Evolutionary conservation across 495 filamentous ascomycete species (phyloP).

Genomic region (Lentithecium fluviatile): DNA sequence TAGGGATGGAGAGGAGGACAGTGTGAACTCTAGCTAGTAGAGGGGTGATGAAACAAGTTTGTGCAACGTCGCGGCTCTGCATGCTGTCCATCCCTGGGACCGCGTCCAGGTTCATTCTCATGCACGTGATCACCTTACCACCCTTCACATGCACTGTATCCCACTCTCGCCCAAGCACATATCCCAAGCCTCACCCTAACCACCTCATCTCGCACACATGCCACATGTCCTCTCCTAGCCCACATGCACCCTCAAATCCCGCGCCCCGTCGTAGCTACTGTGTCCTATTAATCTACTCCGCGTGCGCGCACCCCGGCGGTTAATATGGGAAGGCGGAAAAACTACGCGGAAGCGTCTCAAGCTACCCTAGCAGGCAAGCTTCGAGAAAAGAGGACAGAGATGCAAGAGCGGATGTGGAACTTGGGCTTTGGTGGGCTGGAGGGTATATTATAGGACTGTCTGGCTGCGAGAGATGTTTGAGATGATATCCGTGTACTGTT

Average conservation of each 20-base stretch:
- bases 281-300: slow-evolving; percentile 31
- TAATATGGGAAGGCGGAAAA: slow-evolving; percentile 33
- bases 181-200: neutral
- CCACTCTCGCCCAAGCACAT: neutral
- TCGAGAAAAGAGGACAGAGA: slow-evolving; percentile 15
- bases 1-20: no score
- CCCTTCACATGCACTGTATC: neutral
- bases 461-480: neutral
- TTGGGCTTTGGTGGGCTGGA: neutral
- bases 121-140: no score
- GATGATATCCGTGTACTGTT: neutral
- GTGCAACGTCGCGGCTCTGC: no score
- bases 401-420: slow-evolving; percentile 1
- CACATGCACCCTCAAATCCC: no score
- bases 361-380: slow-evolving; percentile 7
- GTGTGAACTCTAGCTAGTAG: no score
- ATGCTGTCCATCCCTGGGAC: no score
- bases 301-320: slow-evolving; percentile 5
- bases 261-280: slow-evolving; percentile 11
- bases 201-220: slow-evolving; percentile 3
- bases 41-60: no score
- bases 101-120: no score
- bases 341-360: slow-evolving; percentile 4
- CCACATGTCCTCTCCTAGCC: slow-evolving; percentile 9
- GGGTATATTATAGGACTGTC: neutral